Conservation (phyloP, 192 early-diverging fungal species). For the Backusella australiensis region DNA sequence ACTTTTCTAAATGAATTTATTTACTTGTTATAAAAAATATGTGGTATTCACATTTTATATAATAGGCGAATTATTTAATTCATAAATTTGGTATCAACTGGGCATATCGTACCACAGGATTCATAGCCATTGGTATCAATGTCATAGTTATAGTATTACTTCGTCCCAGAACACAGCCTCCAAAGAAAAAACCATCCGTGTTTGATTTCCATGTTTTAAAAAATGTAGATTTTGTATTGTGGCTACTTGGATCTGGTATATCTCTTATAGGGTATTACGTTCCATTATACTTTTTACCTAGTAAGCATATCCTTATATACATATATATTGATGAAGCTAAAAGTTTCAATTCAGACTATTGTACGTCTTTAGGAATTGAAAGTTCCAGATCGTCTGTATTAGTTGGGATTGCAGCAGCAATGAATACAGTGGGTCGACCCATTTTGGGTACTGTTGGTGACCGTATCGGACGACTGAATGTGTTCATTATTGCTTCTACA, state of each 20-base stretch:
- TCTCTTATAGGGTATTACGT: constrained; percentile 36
- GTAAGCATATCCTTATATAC: constrained; percentile 12
- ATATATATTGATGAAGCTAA: too few species aligned
- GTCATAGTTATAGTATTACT: constrained; percentile 16
- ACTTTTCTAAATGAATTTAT: too few species aligned
- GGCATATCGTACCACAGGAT: constrained; percentile 49
- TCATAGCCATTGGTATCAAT: constrained; percentile 47
- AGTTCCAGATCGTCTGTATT: neutral
- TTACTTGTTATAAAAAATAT: too few species aligned
- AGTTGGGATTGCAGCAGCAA: constrained; percentile 14
- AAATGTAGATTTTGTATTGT: constrained; percentile 24
- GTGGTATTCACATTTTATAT: too few species aligned
- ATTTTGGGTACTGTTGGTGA: constrained; percentile 20
- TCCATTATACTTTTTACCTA: constrained; percentile 34
- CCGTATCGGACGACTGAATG: constrained; percentile 27
- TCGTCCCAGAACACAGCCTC: neutral
- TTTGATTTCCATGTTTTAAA: constrained; percentile 22
- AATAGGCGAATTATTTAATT: constrained; percentile 44
- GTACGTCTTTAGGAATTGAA: constrained; percentile 11
- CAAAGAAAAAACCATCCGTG: neutral
- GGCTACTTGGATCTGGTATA: constrained; percentile 23
- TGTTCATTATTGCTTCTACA: constrained; percentile 9
- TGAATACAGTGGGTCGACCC: constrained; percentile 20
- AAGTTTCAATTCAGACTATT: constrained; percentile 18
- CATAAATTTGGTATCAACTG: constrained; percentile 50